phyloP scores from a whole-genome alignment of 768 basidiomycete species.

The Tephrocybe sp. region DNA sequence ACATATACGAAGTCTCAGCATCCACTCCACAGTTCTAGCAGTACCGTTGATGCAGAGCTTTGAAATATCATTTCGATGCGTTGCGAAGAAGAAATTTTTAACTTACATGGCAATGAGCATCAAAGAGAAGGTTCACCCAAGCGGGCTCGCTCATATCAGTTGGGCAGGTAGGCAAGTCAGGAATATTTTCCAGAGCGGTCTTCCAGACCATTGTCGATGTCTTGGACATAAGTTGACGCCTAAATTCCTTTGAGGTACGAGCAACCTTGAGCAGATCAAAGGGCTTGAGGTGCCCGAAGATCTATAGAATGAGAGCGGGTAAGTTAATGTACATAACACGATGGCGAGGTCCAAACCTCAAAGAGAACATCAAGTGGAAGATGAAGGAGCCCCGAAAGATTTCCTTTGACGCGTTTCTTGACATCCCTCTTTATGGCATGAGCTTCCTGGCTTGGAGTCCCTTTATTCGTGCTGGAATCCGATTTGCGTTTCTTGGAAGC shows the following conservation, averaged over 20 bases:
- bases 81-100: too few relatives aligned
- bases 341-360: too few relatives aligned
- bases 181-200: constrained; percentile 13
- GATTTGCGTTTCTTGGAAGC: too few relatives aligned
- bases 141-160: constrained; percentile 25
- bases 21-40: too few relatives aligned
- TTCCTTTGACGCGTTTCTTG: constrained; percentile 23
- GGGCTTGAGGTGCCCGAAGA: constrained; percentile 51
- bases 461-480: too few relatives aligned
- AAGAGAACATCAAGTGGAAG: constrained; percentile 44
- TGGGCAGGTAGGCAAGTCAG: constrained; percentile 23
- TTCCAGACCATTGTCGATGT: constrained; percentile 25
- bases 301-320: too few relatives aligned
- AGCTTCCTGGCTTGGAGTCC: too few relatives aligned
- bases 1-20: too few relatives aligned
- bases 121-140: constrained; percentile 25
- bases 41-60: too few relatives aligned
- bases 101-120: too few relatives aligned
- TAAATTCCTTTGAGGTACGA: constrained; percentile 50
- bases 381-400: constrained; percentile 28
- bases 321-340: too few relatives aligned
- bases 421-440: not conserved
- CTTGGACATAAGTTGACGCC: constrained; percentile 39
- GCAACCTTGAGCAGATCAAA: constrained; percentile 51
- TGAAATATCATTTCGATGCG: too few relatives aligned